Base-by-base conservation (phyloP, 2,329 filamentous ascomycete species). In the Fusarium torreyae region DNA sequence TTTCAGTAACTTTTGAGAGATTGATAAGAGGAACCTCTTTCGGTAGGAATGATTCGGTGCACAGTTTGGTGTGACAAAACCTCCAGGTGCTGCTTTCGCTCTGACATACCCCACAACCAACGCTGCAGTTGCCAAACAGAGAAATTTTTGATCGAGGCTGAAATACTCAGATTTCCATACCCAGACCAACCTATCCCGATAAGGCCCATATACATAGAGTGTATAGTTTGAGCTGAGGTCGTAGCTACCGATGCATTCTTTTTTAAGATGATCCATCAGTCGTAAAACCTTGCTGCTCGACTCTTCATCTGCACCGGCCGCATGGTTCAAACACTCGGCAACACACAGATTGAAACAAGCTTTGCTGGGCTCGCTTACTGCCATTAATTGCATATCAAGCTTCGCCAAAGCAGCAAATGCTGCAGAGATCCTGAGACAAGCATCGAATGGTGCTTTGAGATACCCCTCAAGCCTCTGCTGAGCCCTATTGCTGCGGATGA, bases 281-380 rank as follows among this genome's bases (percentile, higher is more conserved):
- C 13, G 39, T 1, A 65, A 20, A 33, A 52, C 14, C 11, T 52
- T 34, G 1, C 1, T 9, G 1, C 11, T 7, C 10, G 52, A 48
- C 5, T 7, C 14, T 0, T 6, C 2, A 15, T n/a, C 11, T 4
- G 11, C 28, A 5, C 14, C 0, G 0, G 43, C 36, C 0, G 45
- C 45, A 28, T 63, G 3, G 1, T 1, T 0, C 9, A 64, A 14
- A 6, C 8, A 18, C 0, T 1, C 0, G 6, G 7, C 24, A 18
- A 49, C 2, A 18, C 28, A 1, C 17, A 5, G 1, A 7, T 24
- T 14, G 7, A 14, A 28, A 4, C 15, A 11, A 34, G 18, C 1
- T 7, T 22, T 9, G 14, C 9, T 5, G 17, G 1, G 6, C 13
- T 7, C 10, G 2, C 8, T 3, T 17, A 6, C 5, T 9, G 34